A percentile compares a stretch with the other conserved stretches of the same genome.
These are phyloP conservation scores for Penicillium desertorum DNA, from an alignment of 495 filamentous ascomycete species.

Conservation along the genomic window DNA sequence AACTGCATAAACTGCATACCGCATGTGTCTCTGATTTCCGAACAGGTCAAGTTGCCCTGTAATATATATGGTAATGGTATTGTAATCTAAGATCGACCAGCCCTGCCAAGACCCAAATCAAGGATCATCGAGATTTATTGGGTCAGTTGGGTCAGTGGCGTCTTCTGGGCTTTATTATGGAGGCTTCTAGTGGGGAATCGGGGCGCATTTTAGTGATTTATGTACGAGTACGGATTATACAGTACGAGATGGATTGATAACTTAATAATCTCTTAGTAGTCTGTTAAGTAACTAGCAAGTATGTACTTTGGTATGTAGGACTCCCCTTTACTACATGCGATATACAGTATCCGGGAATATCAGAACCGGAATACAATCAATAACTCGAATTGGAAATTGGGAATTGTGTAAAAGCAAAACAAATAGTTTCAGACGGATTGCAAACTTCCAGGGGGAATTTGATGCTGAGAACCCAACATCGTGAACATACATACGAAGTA, in stretches of 20 bases:
- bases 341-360: background rate
- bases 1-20: background rate
- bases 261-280: no score
- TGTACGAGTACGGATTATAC: background rate
- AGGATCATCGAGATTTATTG: conserved; percentile 8
- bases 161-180: background rate
- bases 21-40: background rate
- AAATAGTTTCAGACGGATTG: conserved; percentile 10
- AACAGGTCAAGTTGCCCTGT: no score
- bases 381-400: conserved; percentile 12
- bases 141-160: conserved; percentile 6
- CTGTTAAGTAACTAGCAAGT: background rate
- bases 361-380: background rate
- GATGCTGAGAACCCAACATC: conserved; percentile 7
- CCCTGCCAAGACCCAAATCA: conserved; percentile 25
- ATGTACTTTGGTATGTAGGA: background rate
- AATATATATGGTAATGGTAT: conserved; percentile 3
- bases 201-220: background rate
- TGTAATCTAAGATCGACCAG: conserved; percentile 8
- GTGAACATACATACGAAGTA: background rate
- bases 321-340: background rate
- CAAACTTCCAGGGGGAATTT: conserved; percentile 10
- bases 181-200: conserved; percentile 11
- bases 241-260: no score
- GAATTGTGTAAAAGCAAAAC: conserved; percentile 8